A percentile compares a stretch with the other conserved stretches of the same genome.
Evolutionary conservation across 805 yeast genomes (phyloP).

Genomic region (Saccharomycopsis sp.): DNA sequence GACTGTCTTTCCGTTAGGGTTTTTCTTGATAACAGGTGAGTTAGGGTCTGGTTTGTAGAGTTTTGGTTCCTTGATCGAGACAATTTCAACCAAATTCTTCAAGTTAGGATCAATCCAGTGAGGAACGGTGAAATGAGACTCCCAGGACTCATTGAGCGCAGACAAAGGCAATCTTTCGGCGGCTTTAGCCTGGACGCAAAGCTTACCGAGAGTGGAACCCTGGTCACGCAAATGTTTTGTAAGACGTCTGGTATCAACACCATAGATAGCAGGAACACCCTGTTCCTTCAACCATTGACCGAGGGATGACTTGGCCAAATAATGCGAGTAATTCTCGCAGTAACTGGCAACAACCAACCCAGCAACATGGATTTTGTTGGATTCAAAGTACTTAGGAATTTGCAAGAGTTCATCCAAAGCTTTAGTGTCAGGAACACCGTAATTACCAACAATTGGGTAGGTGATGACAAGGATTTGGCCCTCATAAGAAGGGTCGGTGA

Average conservation of each 20-base stretch:
- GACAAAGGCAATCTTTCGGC: slow-evolving; percentile 16
- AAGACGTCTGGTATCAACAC: slow-evolving; percentile 93
- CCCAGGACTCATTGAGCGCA: slow-evolving; percentile 46
- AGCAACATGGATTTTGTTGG: slow-evolving; percentile 87
- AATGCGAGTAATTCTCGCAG: slow-evolving; percentile 94
- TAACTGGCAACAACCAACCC: slow-evolving; percentile 96
- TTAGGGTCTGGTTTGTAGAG: slow-evolving; percentile 64
- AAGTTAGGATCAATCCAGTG: slow-evolving; percentile 93
- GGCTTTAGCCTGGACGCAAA: slow-evolving; percentile 48
- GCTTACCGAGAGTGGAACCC: slow-evolving; percentile 91
- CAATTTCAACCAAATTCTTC: slow-evolving; percentile 86
- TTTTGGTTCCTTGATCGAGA: slow-evolving; percentile 71
- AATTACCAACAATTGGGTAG: slow-evolving; percentile 94
- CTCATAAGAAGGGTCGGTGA: slow-evolving; percentile 96
- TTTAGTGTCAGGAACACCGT: slow-evolving; percentile 94
- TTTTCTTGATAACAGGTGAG: slow-evolving; percentile 39
- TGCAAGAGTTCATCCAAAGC: slow-evolving; percentile 65
- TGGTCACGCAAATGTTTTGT: slow-evolving; percentile 88
- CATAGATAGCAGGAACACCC: slow-evolving; percentile 93
- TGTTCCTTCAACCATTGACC: slow-evolving; percentile 91
- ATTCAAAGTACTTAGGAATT: slow-evolving; percentile 90
- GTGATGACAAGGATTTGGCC: slow-evolving; percentile 97
- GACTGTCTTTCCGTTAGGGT: slow-evolving; percentile 69
- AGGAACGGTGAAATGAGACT: slow-evolving; percentile 57
- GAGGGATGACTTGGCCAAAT: slow-evolving; percentile 83